Base-by-base conservation (phyloP, 495 filamentous ascomycete species). In the Pyronema domesticum region DNA sequence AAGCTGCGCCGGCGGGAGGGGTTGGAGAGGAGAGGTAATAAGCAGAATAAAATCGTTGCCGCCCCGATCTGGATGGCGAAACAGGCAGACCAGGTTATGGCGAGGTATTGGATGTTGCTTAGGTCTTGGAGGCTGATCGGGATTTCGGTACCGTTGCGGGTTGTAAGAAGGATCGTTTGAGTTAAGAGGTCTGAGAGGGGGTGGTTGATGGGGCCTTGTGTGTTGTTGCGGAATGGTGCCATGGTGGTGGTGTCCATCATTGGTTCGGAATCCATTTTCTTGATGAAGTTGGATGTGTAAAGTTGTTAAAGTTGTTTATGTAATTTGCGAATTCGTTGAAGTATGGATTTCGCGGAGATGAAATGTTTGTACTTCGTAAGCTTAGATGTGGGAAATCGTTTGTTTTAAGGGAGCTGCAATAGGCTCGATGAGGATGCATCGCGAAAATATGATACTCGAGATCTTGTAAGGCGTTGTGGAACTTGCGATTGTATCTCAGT, bases 31-130 rank as follows among this genome's bases (percentile, higher is more conserved):
- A 85, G 69, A 13, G 81, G 66, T 0, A 89, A 68, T 17, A 85
- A 70, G 40, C 83, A 57, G 17, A 87, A 68, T 54, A 89, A 78
- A 18, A 83, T 62, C 56, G 82, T 56, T 33, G 76, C 78, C n/a
- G 83, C 82, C 34, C 87, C 87, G 51, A 88, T 72, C 64, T 93
- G 84, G 33, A 71, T 64, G 44, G 76, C 80, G 61, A 80, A 87
- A 66, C 80, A 82, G 76, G 87, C 80, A 66, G 72, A 71, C 43
- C 74, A 67, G 14, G 73, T 70, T 46, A 77, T 61, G 11, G 63
- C 58, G 64, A 78, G 76, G 53, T 60, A 57, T 58, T 74, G 65
- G 53, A 75, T 69, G 7, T 53, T 44, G 56, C 79, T 68, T 23
- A 89, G 50, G 3, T 70, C 66, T 9, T 57, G 46, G 19, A 84